Evolutionary conservation across 2,329 filamentous ascomycete genomes (phyloP), one percentile per base, ranked within the genome.

Genomic region (Hypocrella siamensis): DNA sequence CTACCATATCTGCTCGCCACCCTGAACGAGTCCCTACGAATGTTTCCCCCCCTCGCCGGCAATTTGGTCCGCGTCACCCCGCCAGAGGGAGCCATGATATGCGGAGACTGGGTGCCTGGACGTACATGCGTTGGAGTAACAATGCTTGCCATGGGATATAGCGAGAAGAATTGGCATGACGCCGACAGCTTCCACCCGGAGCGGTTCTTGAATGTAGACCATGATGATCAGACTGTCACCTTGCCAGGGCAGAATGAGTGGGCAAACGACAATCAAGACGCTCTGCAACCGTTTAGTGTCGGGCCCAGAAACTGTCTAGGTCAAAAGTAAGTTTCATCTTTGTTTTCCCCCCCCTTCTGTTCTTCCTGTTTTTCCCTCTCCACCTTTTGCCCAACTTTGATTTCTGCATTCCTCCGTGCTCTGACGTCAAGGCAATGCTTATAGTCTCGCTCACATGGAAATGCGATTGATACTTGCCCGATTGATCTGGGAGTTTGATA

Each of bases 1-100:
- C 42, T 63, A 0, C 25, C 40, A 0, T 65, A 63, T 32, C 46
- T 63, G 41, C 38, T 48, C 6, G 61, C 60, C 3, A 49, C 49
- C 17, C 38, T 65, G 3, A 44, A 61, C 2, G 62, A 66, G 40
- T 43, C 47, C 1, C 37, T 65, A n/a, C 52, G 61, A 0, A 28
- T 44, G n/a, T 47, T 57, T 32, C 56, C 57, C 4, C 42, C 42
- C 5, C 36, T 43, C 6, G 14, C 32, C 5, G 11, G 5, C 12
- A 15, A n/a, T 17, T 11, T 34, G 19, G 18, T 27, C 18, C 28
- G 32, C 15, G 17, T 17, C 19, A n/a, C 22, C 5, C 32, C 32
- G 5, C 11, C 24, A 17, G 52, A 48, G 3, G 55, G 56, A 5
- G 43, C 42, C 1, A 40, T 22, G 2, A 45, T 59, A 31, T 40